These are phyloP conservation scores for Conticribra guillardii DNA, from an alignment of 108 stramenopile species.

Conservation along the genomic window DNA sequence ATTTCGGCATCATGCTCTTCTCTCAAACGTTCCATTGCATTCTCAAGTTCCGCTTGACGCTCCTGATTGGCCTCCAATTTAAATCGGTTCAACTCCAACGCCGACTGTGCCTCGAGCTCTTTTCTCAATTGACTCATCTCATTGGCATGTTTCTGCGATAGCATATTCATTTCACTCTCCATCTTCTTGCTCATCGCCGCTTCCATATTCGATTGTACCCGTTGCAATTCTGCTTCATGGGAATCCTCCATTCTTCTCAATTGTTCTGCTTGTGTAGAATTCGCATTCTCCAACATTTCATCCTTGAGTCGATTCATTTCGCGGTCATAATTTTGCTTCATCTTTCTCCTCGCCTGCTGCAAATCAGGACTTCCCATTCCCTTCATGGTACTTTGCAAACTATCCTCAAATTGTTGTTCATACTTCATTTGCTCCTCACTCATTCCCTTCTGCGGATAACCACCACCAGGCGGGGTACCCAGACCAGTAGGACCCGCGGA, in stretches of 20 bases:
- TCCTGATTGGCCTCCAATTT: no score
- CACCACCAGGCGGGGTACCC: no score
- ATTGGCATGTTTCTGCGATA: conserved; percentile 12
- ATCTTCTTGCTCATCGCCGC: conserved; percentile 10
- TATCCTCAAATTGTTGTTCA: no score
- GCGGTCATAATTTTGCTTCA: conserved; percentile 16
- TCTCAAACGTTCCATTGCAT: neutral
- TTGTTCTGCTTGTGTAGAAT: conserved; percentile 3
- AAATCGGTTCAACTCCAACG: neutral
- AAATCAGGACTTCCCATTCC: conserved; percentile 14
- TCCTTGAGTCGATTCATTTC: conserved; percentile 20
- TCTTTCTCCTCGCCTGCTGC: conserved; percentile 1
- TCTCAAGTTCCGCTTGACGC: neutral
- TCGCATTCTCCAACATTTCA: conserved; percentile 20
- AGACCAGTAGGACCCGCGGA: no score
- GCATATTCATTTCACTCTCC: conserved; percentile 5
- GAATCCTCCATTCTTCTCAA: conserved; percentile 22
- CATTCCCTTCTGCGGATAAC: no score
- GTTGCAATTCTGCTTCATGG: conserved; percentile 21
- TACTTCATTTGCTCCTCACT: no score
- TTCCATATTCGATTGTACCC: conserved; percentile 10
- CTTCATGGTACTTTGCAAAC: conserved; percentile 18
- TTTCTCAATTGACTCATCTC: conserved; percentile 20
- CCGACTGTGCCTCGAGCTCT: neutral
- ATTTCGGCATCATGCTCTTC: neutral